Percentiles rank a stretch among this genome's conserved stretches.
phyloP scores from a whole-genome alignment of 2,329 filamentous ascomycete species.

The Epichloe gansuensis region DNA sequence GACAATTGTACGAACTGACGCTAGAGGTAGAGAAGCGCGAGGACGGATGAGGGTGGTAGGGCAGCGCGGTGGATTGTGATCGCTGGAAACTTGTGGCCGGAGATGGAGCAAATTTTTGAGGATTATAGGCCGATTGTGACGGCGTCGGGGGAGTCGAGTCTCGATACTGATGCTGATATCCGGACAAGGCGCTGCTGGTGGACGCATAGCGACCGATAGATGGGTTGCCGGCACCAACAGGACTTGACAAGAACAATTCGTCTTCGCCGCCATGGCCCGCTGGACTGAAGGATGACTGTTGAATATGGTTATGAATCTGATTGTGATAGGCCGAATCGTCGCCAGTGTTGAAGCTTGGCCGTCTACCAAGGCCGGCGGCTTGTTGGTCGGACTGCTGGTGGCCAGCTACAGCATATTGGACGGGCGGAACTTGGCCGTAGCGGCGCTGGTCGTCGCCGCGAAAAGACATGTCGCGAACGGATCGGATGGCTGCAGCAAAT shows the following conservation, averaged over 20 bases:
- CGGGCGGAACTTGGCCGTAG: slow-evolving; percentile 53
- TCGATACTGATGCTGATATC: slow-evolving; percentile 41
- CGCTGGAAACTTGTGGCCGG: slow-evolving; percentile 20
- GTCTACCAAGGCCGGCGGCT: slow-evolving; percentile 29
- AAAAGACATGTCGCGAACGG: slow-evolving; percentile 42
- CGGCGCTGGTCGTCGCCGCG: slow-evolving; percentile 48
- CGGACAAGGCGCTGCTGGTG: slow-evolving; percentile 32
- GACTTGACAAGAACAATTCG: slow-evolving; percentile 51
- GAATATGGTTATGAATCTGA: slow-evolving; percentile 17
- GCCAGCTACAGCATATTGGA: slow-evolving; percentile 44
- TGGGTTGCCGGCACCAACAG: slow-evolving; percentile 15
- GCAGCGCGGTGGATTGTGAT: slow-evolving; percentile 38
- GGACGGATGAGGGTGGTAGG: slow-evolving; percentile 33
- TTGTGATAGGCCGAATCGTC: slow-evolving; percentile 52
- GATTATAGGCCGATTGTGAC: slow-evolving; percentile 51
- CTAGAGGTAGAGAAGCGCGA: slow-evolving; percentile 26
- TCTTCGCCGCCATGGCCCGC: slow-evolving; percentile 28
- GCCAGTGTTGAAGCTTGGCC: slow-evolving; percentile 62
- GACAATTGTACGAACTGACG: slow-evolving; percentile 15
- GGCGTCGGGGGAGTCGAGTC: slow-evolving; percentile 30
- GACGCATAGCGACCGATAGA: slow-evolving; percentile 25
- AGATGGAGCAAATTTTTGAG: slow-evolving; percentile 43
- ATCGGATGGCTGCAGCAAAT: slow-evolving; percentile 1
- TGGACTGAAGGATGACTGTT: slow-evolving; percentile 1
- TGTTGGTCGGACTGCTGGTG: slow-evolving; percentile 12